These are phyloP conservation scores for Coniochaeta sp. DNA, from an alignment of 2,329 filamentous ascomycete genomes.

Conservation along the genomic window DNA sequence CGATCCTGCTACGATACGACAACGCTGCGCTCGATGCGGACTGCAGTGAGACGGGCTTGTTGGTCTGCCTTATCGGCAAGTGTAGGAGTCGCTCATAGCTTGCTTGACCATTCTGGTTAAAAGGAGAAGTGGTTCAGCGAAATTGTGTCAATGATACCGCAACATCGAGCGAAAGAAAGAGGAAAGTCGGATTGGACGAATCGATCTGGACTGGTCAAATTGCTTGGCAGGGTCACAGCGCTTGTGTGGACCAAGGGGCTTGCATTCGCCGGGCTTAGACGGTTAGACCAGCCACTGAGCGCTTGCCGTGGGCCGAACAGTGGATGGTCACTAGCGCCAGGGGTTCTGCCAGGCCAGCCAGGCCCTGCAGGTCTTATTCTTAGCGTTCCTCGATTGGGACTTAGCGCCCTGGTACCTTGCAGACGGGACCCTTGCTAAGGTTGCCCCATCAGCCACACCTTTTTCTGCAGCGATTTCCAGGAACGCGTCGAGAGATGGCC, in stretches of 20 bases:
- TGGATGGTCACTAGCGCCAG: neutral
- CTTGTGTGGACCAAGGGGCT: neutral
- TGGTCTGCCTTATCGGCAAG: neutral
- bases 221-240: neutral
- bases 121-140: neutral
- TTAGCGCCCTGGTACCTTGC: neutral
- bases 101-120: neutral
- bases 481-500: neutral
- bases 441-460: no score
- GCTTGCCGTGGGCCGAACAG: neutral
- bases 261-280: neutral
- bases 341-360: no score
- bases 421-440: no score
- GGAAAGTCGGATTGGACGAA: conserved; percentile 1
- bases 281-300: neutral
- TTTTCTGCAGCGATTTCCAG: no score
- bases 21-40: neutral
- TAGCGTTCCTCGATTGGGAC: neutral
- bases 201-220: neutral
- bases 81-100: neutral
- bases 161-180: neutral
- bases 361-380: neutral
- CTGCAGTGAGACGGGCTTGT: neutral
- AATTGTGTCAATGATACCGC: neutral
- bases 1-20: neutral